Evolutionary conservation across 768 basidiomycete species (phyloP), one percentile per base, ranked within the genome.

Genomic region (Coprinopsis cinerea): DNA sequence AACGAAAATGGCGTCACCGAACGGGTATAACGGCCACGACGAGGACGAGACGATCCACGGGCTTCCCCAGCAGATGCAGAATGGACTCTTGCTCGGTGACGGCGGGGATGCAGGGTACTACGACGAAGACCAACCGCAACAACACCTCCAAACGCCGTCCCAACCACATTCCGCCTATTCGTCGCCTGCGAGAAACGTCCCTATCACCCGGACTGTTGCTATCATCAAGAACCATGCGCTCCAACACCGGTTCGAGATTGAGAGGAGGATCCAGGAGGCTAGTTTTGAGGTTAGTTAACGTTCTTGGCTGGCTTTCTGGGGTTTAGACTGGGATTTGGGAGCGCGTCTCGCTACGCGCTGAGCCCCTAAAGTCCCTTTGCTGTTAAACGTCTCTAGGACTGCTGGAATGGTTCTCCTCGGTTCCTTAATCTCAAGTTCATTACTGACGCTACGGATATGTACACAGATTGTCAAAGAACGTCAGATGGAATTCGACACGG

Each of bases 401-500:
- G 30, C 9, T 7, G 15, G 30, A 32, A 32, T 32, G 15, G 15
- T 54, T 42, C 48, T 30, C 18, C 53, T 52, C 36, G 53, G 25
- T 62, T 17, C 43, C 25, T 28, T 18, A 20, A 18, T 7, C 37
- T 10, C 37, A 7, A 10, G 7, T 7, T 18, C 11, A 40, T 40
- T 40, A 9, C 37, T 10, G 10, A 18, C 37, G 37, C 37, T 11
- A 9, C 37, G 10, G 11, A 11, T 20, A 6, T n/a, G n/a, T n/a
- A n/a, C 27, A n/a, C 40, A 86, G 86, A 88, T 92, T 59, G 80
- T 88, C 51, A 92, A 92, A 65, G 90, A 91, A 64, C 71, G 90
- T 17, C 88, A 89, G 64, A 88, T 92, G 84, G 87, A 88, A 55
- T 91, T 92, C 57, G 88, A 91, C 59, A 77, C 80, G 14, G 89